Conservation (phyloP, 192 early-diverging fungal genomes). For the Coemansia sp. region DNA sequence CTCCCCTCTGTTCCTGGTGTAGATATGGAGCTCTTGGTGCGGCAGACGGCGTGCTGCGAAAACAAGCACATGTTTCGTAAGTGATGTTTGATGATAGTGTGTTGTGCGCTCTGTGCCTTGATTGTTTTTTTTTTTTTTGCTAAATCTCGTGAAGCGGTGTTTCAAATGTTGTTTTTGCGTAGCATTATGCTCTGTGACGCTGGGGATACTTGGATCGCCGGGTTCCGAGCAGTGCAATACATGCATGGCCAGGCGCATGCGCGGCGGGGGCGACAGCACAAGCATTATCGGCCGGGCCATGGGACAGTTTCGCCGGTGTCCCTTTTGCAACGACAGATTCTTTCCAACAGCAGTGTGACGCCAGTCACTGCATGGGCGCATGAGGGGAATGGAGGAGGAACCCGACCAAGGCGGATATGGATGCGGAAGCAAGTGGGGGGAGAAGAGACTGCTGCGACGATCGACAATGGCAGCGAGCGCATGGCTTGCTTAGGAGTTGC, state of each 20-base stretch:
- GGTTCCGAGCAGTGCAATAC: slow-evolving; percentile 40
- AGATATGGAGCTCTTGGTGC: slow-evolving; percentile 37
- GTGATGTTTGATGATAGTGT: neutral
- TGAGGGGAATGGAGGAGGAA: neutral
- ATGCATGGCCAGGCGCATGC: slow-evolving; percentile 31
- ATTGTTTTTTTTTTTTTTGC: neutral
- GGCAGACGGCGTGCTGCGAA: slow-evolving; percentile 28
- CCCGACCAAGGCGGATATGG: neutral
- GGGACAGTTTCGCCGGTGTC: slow-evolving; percentile 26
- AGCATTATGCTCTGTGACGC: slow-evolving; percentile 46
- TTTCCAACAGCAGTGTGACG: slow-evolving; percentile 25
- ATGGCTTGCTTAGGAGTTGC: neutral
- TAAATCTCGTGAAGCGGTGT: neutral
- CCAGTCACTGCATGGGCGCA: neutral
- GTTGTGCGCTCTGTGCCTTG: neutral
- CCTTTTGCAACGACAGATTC: slow-evolving; percentile 34
- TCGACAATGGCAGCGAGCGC: neutral
- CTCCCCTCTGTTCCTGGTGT: neutral
- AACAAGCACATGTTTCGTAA: slow-evolving; percentile 46
- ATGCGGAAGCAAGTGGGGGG: neutral
- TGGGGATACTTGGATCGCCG: slow-evolving; percentile 22
- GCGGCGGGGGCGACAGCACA: neutral
- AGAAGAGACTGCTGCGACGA: neutral
- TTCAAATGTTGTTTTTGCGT: slow-evolving; percentile 3
- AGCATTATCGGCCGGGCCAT: slow-evolving; percentile 7